Base-by-base conservation (phyloP, 768 basidiomycete species). In the Chiua virens region DNA sequence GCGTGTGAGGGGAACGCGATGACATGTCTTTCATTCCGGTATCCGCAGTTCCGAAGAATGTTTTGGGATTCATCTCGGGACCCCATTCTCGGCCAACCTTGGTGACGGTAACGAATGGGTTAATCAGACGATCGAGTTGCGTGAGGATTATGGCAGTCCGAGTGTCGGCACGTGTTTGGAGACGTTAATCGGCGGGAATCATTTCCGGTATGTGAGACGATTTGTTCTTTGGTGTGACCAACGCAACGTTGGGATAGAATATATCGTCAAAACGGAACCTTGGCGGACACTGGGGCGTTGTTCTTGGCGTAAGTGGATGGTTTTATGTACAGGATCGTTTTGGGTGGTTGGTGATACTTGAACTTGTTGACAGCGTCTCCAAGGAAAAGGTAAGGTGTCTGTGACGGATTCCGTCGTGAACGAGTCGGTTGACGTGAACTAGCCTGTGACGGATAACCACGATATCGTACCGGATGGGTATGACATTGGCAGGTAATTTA, bases 241-340 rank as follows among this genome's bases (percentile, higher is more conserved):
- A 30, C 3, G 35, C 20, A 45, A 11, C 18, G 18, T 22, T 21
- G 23, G 5, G 13, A 25, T 22, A 56, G 82, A 14, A 71, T 81
- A 6, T 86, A 64, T 64, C 75, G 74, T 37, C 85, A 87, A 64
- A 81, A 86, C 54, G 85, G 85, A 1, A 62, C 78, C 4, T 20
- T 25, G 15, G 85, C 83, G 2, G 35, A 76, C 45, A 79, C 65
- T 28, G 71, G 72, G 1, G 76, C 78, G 4, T 64, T 86, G 25
- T 89, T 87, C 66, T 71, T 83, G 18, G 81, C 80, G 80, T 83
- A 62, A 57, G 80, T 67, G 2, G 3, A 27, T 27, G 22, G 43
- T 20, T 52, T 30, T 37, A 20, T 17, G 18, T 36, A 37, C 2
- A 11, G 5, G 28, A 30, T 41, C 32, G 23, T 9, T 21, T 18